These are phyloP conservation scores for Colletotrichum nymphaeae DNA, from an alignment of 2,329 filamentous ascomycete species.

Conservation along the genomic window DNA sequence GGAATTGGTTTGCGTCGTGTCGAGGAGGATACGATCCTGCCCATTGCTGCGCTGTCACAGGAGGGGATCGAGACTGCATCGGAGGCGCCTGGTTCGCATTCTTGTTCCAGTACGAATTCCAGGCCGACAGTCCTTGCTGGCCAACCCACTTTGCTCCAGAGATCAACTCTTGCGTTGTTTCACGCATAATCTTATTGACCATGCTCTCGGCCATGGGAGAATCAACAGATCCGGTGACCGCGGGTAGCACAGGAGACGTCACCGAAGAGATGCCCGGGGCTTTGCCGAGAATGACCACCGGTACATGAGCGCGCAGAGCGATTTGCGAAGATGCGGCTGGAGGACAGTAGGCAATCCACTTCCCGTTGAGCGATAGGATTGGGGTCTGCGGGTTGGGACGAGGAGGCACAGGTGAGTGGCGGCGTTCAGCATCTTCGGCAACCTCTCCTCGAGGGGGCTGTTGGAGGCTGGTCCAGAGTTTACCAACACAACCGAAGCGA, in stretches of 20 bases:
- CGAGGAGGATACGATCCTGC: slow-evolving; percentile 55
- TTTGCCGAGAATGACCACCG: slow-evolving; percentile 65
- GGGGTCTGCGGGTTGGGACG: slow-evolving; percentile 67
- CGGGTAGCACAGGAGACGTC: slow-evolving; percentile 76
- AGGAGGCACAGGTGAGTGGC: slow-evolving; percentile 47
- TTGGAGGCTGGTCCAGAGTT: slow-evolving; percentile 91
- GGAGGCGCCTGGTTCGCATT: slow-evolving; percentile 56
- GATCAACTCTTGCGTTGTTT: slow-evolving; percentile 82
- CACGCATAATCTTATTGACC: slow-evolving; percentile 81
- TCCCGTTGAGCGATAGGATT: slow-evolving; percentile 75
- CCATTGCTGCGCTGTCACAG: slow-evolving; percentile 59
- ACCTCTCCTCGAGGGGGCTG: slow-evolving; percentile 62
- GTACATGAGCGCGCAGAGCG: slow-evolving; percentile 74
- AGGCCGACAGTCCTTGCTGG: slow-evolving; percentile 80
- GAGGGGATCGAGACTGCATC: slow-evolving; percentile 57
- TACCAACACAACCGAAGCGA: slow-evolving; percentile 78
- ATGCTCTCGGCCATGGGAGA: slow-evolving; percentile 78
- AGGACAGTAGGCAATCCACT: slow-evolving; percentile 84
- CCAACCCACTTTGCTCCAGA: slow-evolving; percentile 81
- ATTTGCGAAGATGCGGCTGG: slow-evolving; percentile 77
- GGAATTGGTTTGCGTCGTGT: slow-evolving; percentile 69
- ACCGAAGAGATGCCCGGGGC: slow-evolving; percentile 68
- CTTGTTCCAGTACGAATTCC: slow-evolving; percentile 84
- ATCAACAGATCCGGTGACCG: slow-evolving; percentile 75
- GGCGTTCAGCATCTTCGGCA: slow-evolving; percentile 58